Base-by-base conservation (phyloP, 352 stramenopile species). In the Phytophthora palmivora region DNA sequence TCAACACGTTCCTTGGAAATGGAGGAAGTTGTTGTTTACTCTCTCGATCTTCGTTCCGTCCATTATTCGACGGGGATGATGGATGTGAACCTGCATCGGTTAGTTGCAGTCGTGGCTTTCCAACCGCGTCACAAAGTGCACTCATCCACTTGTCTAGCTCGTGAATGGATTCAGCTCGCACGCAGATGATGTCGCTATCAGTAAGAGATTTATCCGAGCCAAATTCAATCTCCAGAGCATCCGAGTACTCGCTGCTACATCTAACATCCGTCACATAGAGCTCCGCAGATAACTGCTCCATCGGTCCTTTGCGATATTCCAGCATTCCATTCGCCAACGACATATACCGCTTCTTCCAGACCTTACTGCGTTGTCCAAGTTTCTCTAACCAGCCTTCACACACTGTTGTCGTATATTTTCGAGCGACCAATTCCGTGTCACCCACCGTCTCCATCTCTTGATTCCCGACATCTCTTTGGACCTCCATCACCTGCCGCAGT, bases 341-440 rank as follows among this genome's bases (percentile, higher is more conserved):
- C 57, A 92, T 88, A 50, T 88, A 92, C 2, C 80, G 72, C 37
- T 75, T 70, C 36, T 82, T 81, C 83, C 83, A 92, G n/a, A 75
- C 57, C 8, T 71, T 74, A 10, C 67, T 76, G 4, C 33, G 41
- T 32, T 75, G 70, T 19, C 79, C 78, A 28, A 84, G 69, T 47
- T 89, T 89, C 22, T 85, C 57, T 24, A 92, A 61, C 79, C 79
- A 92, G 5, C 83, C 81, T 66, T 89, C 81, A 46, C 70, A 78
- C 22, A 62, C 58, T 34, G 58, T 26, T 3, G 63, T 55, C 2
- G 57, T 63, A 15, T 72, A 54, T 28, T 70, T 75, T 39, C 33
- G 50, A 24, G 59, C 42, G 14, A 74, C 19, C 14, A 65, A 38
- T 10, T 67, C 46, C 11, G 61, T 66, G 14, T 69, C 63, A 15